Evolutionary conservation across 2,329 filamentous ascomycete genomes (phyloP).

Genomic region (Myriosclerotinia scirpicola): DNA sequence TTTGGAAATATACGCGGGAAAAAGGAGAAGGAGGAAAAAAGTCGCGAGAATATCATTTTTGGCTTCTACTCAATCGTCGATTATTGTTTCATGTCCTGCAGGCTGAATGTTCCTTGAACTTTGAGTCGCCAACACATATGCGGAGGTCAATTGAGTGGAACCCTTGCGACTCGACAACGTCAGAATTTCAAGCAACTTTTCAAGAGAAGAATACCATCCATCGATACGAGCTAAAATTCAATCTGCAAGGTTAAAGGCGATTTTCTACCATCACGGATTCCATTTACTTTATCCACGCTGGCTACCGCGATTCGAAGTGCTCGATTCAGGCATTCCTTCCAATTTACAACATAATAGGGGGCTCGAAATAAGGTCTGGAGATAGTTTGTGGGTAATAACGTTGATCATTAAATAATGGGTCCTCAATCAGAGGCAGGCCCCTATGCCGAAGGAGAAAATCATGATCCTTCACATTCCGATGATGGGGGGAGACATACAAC

Average conservation of each 20-base stretch:
- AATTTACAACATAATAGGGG: constrained; percentile 27
- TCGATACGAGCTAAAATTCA: constrained; percentile 21
- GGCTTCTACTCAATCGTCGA: constrained; percentile 30
- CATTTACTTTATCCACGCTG: constrained; percentile 29
- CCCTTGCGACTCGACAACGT: constrained; percentile 37
- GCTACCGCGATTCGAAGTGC: constrained; percentile 26
- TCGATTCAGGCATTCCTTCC: constrained; percentile 19
- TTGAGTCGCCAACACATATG: constrained; percentile 39
- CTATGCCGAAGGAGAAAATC: constrained; percentile 37
- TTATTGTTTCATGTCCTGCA: constrained; percentile 39
- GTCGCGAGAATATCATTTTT: constrained; percentile 19
- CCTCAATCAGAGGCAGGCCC: constrained; percentile 42
- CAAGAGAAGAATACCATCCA: constrained; percentile 23
- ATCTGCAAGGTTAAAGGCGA: constrained; percentile 13
- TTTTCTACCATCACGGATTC: constrained; percentile 13
- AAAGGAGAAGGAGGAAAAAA: not conserved
- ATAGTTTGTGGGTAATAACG: constrained; percentile 22
- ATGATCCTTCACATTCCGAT: constrained; percentile 30
- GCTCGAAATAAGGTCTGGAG: constrained; percentile 19
- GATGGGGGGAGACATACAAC: constrained; percentile 33
- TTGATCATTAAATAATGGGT: constrained; percentile 37
- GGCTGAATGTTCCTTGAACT: constrained; percentile 35
- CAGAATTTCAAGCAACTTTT: constrained; percentile 28
- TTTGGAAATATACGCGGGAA: constrained; percentile 3
- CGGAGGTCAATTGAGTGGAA: constrained; percentile 34